Evolutionary conservation across 2,329 filamentous ascomycete genomes (phyloP).

Genomic region (Sporothrix humicola): DNA sequence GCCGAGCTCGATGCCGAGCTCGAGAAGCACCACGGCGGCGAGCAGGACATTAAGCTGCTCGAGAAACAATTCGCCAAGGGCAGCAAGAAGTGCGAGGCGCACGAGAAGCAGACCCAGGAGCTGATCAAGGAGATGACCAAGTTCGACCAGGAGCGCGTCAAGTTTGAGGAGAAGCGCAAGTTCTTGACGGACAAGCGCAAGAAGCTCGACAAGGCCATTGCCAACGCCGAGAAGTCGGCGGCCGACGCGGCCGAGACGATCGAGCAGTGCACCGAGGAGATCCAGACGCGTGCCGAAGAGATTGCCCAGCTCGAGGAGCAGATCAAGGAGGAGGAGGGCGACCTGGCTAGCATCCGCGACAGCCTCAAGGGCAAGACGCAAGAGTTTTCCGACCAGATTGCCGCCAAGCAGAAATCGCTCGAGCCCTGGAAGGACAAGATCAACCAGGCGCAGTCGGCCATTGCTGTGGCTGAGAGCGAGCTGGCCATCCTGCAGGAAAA

Average conservation of each 20-base stretch:
- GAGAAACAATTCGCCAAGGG: conserved; percentile 83
- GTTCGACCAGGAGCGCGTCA: conserved; percentile 95
- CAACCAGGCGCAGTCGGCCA: conserved; percentile 91
- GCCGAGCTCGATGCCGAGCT: conserved; percentile 83
- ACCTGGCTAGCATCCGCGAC: conserved; percentile 82
- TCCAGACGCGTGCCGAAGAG: conserved; percentile 76
- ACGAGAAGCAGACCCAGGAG: conserved; percentile 80
- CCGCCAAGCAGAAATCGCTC: conserved; percentile 87
- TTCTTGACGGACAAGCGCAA: conserved; percentile 89
- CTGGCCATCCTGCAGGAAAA: conserved; percentile 89
- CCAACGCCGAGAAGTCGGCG: conserved; percentile 74
- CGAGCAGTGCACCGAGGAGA: conserved; percentile 76
- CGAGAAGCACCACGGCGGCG: conserved; percentile 87
- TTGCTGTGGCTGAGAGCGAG: conserved; percentile 93
- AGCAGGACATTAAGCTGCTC: conserved; percentile 87
- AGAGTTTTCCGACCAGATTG: conserved; percentile 89
- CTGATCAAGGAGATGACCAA: conserved; percentile 87
- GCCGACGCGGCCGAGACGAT: conserved; percentile 78
- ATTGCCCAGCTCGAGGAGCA: conserved; percentile 76
- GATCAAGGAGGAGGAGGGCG: conserved; percentile 78
- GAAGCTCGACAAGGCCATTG: conserved; percentile 89
- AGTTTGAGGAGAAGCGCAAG: conserved; percentile 97
- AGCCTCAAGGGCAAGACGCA: conserved; percentile 94
- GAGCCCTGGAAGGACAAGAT: conserved; percentile 98
- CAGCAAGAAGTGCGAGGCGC: conserved; percentile 79